Percentiles rank a stretch among this genome's conserved stretches.
phyloP scores from a whole-genome alignment of 1,284 basidiomycete species.

The Boletus sp. region DNA sequence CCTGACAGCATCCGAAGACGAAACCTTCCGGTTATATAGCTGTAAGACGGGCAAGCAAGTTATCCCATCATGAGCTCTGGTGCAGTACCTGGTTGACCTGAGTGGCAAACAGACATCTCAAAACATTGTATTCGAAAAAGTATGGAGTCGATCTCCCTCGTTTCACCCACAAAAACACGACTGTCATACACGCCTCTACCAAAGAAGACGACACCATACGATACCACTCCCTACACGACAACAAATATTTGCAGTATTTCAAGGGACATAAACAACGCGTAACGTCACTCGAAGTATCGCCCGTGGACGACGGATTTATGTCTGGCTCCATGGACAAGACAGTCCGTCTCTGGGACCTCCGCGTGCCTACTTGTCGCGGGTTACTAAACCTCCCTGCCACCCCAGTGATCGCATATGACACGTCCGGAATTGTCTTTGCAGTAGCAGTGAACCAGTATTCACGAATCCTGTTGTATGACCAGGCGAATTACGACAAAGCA shows the following conservation, averaged over 20 bases:
- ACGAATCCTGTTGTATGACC: constrained; percentile 85
- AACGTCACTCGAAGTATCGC: constrained; percentile 87
- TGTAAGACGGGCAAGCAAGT: constrained; percentile 91
- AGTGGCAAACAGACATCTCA: constrained; percentile 51
- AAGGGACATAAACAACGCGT: constrained; percentile 90
- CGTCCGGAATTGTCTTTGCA: constrained; percentile 87
- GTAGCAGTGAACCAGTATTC: constrained; percentile 86
- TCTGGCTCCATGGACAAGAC: constrained; percentile 92
- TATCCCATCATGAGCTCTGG: constrained; percentile 23
- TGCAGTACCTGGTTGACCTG: constrained; percentile 24
- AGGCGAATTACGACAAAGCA: constrained; percentile 84
- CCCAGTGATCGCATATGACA: constrained; percentile 88
- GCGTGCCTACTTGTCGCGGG: constrained; percentile 72
- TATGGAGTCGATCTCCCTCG: constrained; percentile 93
- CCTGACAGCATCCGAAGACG: constrained; percentile 90
- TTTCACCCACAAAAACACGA: constrained; percentile 87
- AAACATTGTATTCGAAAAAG: constrained; percentile 88
- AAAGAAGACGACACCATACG: constrained; percentile 94
- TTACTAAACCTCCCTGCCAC: constrained; percentile 67
- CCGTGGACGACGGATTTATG: constrained; percentile 93
- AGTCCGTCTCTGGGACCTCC: constrained; percentile 95
- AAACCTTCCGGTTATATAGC: constrained; percentile 87
- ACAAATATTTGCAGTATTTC: constrained; percentile 94
- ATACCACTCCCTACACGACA: constrained; percentile 93
- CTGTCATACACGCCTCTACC: constrained; percentile 89